phyloP scores from a whole-genome alignment of 2,329 filamentous ascomycete species.

The Fusarium gaditjirri region DNA sequence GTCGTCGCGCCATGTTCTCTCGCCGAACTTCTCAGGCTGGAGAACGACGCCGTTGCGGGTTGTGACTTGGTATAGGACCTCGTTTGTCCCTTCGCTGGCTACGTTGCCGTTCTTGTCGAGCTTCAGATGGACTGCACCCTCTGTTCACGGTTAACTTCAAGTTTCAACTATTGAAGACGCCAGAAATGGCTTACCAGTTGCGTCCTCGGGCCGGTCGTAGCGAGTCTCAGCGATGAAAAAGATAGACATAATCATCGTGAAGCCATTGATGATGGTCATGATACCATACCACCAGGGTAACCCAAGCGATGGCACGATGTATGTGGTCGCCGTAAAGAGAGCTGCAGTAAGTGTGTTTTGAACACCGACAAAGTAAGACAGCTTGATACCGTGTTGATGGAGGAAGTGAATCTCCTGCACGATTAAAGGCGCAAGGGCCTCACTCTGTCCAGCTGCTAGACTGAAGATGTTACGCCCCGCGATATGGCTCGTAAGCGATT shows the following conservation, averaged over 20 bases:
- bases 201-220: conserved; percentile 6
- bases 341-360: background rate
- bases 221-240: conserved; percentile 6
- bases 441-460: conserved; percentile 9
- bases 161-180: fast-evolving
- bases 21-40: background rate
- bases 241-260: background rate
- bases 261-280: background rate
- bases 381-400: background rate
- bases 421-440: conserved; percentile 1
- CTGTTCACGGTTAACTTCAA: fast-evolving
- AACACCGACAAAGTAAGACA: conserved; percentile 8
- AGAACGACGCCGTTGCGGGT: conserved; percentile 8
- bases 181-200: background rate
- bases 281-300: conserved; percentile 12
- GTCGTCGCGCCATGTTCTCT: background rate
- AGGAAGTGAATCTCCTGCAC: conserved; percentile 7
- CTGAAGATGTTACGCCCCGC: background rate
- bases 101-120: conserved; percentile 3
- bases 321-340: background rate
- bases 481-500: conserved; percentile 3
- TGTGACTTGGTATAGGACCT: conserved; percentile 3
- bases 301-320: background rate
- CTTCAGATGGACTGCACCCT: background rate
- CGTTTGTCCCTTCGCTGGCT: background rate